A percentile compares a stretch with the other conserved stretches of the same genome.
phyloP scores from a whole-genome alignment of 352 stramenopile species.

The Globisporangium cylindrosporum region DNA sequence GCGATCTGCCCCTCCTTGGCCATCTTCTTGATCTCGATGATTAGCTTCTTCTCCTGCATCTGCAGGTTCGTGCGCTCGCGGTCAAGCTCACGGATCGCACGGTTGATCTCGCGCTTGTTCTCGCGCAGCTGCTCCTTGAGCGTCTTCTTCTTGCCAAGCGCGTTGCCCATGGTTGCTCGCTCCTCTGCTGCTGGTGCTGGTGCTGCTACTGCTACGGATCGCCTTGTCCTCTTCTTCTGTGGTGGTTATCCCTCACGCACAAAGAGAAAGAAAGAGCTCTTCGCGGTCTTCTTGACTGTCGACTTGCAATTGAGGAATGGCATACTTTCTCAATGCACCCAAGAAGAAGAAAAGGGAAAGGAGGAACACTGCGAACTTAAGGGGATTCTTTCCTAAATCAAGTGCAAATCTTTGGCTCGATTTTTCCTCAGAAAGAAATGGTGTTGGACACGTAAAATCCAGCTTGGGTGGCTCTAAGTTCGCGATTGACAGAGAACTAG shows the following conservation, averaged over 20 bases:
- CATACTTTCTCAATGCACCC: background rate
- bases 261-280: background rate
- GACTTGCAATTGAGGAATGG: background rate
- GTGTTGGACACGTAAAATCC: background rate
- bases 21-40: constrained; percentile 98
- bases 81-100: constrained; percentile 95
- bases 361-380: background rate
- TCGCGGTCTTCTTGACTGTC: background rate
- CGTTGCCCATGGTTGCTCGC: constrained; percentile 57
- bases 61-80: constrained; percentile 92
- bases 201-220: background rate
- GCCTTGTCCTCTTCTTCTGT: background rate
- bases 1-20: constrained; percentile 95
- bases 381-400: background rate
- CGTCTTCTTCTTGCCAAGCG: constrained; percentile 77
- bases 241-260: background rate
- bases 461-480: background rate
- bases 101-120: constrained; percentile 98
- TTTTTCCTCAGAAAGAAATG: background rate
- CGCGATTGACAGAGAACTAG: background rate
- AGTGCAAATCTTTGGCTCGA: background rate
- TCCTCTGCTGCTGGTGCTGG: background rate
- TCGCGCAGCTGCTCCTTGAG: constrained; percentile 92
- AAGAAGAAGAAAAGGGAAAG: background rate
- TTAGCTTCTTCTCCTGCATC: constrained; percentile 93